Base-by-base conservation (phyloP, 78 protist genomes). In the Blattamonas nauphoetae region DNA sequence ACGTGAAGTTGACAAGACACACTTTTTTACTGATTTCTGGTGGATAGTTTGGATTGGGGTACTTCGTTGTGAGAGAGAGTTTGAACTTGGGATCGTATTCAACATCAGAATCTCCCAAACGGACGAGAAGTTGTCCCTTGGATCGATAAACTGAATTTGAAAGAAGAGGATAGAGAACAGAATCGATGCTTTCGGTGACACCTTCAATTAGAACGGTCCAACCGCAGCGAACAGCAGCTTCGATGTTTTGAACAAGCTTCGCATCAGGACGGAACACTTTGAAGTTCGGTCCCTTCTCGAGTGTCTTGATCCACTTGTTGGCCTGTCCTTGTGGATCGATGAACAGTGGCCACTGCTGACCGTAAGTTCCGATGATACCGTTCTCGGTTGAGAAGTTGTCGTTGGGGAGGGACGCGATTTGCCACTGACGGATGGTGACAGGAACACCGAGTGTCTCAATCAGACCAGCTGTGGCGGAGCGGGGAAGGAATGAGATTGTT, bases 241-340 rank as follows among this genome's bases (percentile, higher is more conserved):
- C 95, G 36, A 93, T 64, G 5, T 64, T 29, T 34, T 89, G 84
- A 35, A 88, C 1, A 41, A 86, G 87, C 85, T 91, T 89, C 36
- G 78, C 45, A 86, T 94, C 93, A 1, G 91, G 33, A 32, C 86
- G 88, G 85, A 91, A 92, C 83, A 91, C 11, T 34, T 85, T 87
- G 35, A 89, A 92, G 42, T 93, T 33, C 11, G 21, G 46, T 85
- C 71, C 89, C 77, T 45, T 38, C 88, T 93, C 91, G 88, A 89
- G 85, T 44, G 64, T 64, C 43, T 71, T 42, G 78, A 94, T 90
- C 95, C 94, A 96, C 86, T 89, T 88, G 80, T 94, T 96, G 11
- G 97, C 98, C 89, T 94, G 95, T 41, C 94, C 95, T 81, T 92
- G 94, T 32, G 96, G 96, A 78, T 94, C 96, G 64, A 95, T 91